Evolutionary conservation across 768 basidiomycete species (phyloP).

Genomic region (Tricholomella constricta): DNA sequence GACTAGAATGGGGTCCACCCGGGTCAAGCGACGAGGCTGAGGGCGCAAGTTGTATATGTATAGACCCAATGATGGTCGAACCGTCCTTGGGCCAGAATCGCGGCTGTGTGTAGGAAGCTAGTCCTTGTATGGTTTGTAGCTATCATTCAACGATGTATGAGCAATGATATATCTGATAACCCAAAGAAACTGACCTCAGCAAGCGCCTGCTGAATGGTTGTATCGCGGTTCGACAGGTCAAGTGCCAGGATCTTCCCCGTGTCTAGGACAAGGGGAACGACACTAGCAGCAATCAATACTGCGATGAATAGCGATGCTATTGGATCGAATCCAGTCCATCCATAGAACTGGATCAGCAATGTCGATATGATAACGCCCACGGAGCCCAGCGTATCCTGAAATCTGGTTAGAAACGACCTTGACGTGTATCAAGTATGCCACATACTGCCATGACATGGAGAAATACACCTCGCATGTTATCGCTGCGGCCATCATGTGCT

Average conservation of each 20-base stretch:
- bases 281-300: slow-evolving; percentile 90
- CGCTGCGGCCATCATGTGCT: slow-evolving; percentile 83
- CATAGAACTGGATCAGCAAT: slow-evolving; percentile 90
- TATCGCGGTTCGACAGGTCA: slow-evolving; percentile 72
- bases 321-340: slow-evolving; percentile 99
- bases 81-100: slow-evolving; percentile 98
- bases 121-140: slow-evolving; percentile 75
- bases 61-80: slow-evolving; percentile 81
- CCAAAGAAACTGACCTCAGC: slow-evolving; percentile 51
- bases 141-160: slow-evolving; percentile 33
- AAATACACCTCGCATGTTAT: slow-evolving; percentile 99
- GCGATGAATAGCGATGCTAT: slow-evolving; percentile 98
- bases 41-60: slow-evolving; percentile 84
- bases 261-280: slow-evolving; percentile 93
- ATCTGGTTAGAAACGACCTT: slow-evolving; percentile 5
- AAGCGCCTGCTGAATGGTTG: slow-evolving; percentile 57
- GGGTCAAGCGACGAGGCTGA: slow-evolving; percentile 60
- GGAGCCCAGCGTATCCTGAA: slow-evolving; percentile 90
- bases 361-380: slow-evolving; percentile 99
- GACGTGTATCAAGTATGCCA: slow-evolving; percentile 1
- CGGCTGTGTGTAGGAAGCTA: slow-evolving; percentile 77
- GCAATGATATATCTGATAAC: too few relatives aligned
- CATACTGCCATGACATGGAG: slow-evolving; percentile 93
- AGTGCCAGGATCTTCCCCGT: slow-evolving; percentile 86
- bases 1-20: slow-evolving; percentile 49